Evolutionary conservation across 306 rosid species (phyloP), one percentile per base, ranked within the genome.

Genomic region (Myrica gale): DNA sequence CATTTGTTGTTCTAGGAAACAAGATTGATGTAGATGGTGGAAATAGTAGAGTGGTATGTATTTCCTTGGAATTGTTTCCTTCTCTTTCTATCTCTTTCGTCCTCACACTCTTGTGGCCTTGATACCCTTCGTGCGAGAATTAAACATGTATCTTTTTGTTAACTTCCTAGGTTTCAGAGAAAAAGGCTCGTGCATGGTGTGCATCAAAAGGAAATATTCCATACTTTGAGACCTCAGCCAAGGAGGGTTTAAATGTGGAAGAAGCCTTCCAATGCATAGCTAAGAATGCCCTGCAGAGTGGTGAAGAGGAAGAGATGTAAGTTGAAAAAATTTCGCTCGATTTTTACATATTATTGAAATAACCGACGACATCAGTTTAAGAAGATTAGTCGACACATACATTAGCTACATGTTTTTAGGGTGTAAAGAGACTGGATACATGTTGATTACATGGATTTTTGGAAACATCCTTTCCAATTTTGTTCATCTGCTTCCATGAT

Each of bases 121-220:
- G 44, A 17, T 62, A 48, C 53, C 13, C 10, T n/a, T 1, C 42
- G 7, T 46, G 61, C 23, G 56, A 23, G 47, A 54, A 46, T 55
- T 68, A 32, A 42, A 41, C 5, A 43, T 45, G 32, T 60, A 6
- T 11, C 23, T 70, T 44, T 76, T 68, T 74, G 45, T 71, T 74
- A 39, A 42, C 74, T 62, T 57, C 65, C 66, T 82, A 96, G 99
- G 99, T 96, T 52, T 90, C 99, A 0, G 98, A 90, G 83, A 96
- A 92, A 86, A 96, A 96, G 79, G 99, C 99, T 58, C 92, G 96
- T 42, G 99, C 98, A 57, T 96, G 99, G 99, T 96, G 99, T 89
- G 98, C 98, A 70, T 86, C 98, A 5, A 96, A 96, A 82, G 99
- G 99, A 83, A 91, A 92, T 82, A 96, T 96, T 78, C 99, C 97